phyloP scores from a whole-genome alignment of 306 rosid genomes.

The Herpetospermum pedunculosum region DNA sequence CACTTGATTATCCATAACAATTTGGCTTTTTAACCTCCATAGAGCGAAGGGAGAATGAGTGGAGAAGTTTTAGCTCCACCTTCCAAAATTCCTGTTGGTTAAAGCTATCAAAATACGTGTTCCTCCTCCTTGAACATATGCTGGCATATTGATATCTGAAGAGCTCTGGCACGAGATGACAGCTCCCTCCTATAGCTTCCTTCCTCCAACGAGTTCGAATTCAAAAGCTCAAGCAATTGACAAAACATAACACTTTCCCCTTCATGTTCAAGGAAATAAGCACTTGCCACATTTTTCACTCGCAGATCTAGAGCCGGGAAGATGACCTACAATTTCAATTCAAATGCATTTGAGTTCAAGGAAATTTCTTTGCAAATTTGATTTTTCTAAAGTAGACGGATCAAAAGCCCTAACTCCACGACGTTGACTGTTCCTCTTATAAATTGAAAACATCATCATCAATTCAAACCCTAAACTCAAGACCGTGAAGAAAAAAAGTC shows the following conservation, averaged over 20 bases:
- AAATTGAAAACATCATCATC: no score
- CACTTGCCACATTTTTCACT: constrained; percentile 82
- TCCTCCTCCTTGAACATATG: constrained; percentile 97
- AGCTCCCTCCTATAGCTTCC: constrained; percentile 73
- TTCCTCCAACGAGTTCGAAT: constrained; percentile 37
- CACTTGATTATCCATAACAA: no score
- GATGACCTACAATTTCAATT: constrained; percentile 57
- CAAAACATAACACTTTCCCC: constrained; percentile 79
- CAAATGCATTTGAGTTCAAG: constrained; percentile 10
- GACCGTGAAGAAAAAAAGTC: no score
- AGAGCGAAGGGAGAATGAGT: neutral
- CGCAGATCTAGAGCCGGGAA: constrained; percentile 92
- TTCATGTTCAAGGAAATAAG: constrained; percentile 90
- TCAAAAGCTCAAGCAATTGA: constrained; percentile 63
- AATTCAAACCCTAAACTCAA: no score
- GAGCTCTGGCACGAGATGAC: constrained; percentile 88
- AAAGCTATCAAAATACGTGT: constrained; percentile 40
- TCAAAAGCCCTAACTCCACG: no score
- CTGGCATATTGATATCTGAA: no score
- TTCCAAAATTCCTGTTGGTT: neutral
- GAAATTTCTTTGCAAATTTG: no score
- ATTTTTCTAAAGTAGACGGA: no score
- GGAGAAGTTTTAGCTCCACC: neutral
- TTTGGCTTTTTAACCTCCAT: no score
- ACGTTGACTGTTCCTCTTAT: no score